Percentiles rank a stretch among this genome's conserved stretches.
These are phyloP conservation scores for Conringia planisiliqua DNA, from an alignment of 345 rosid species.

Conservation along the genomic window DNA sequence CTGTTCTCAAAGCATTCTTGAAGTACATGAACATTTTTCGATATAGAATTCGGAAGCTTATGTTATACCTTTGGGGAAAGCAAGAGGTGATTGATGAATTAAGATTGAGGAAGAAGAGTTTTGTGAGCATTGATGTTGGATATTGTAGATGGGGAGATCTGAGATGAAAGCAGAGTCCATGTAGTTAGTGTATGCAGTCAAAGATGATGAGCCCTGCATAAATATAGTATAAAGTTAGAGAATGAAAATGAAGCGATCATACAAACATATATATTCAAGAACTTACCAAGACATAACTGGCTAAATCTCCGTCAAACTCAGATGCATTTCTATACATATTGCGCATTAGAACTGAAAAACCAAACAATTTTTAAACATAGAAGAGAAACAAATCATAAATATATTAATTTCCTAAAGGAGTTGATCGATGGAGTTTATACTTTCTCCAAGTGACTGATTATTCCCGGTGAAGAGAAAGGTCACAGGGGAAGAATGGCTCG, in stretches of 20 bases:
- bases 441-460: slow-evolving; percentile 62
- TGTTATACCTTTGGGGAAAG: slow-evolving; percentile 42
- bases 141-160: slow-evolving; percentile 48
- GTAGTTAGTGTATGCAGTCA: slow-evolving; percentile 35
- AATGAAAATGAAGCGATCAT: not conserved
- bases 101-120: slow-evolving; percentile 42
- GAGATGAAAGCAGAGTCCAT: slow-evolving; percentile 62
- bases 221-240: slow-evolving; percentile 5
- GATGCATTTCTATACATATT: slow-evolving; percentile 51
- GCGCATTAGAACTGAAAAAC: slow-evolving; percentile 46
- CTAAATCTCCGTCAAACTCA: slow-evolving; percentile 37
- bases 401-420: not conserved
- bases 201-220: slow-evolving; percentile 66
- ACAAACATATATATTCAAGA: not conserved
- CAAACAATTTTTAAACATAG: not conserved
- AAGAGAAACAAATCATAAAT: not conserved
- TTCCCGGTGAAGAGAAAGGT: slow-evolving; percentile 66
- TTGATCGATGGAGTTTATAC: slow-evolving; percentile 34
- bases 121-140: slow-evolving; percentile 50
- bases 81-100: slow-evolving; percentile 18
- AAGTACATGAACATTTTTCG: not conserved
- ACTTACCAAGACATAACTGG: slow-evolving; percentile 51
- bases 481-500: slow-evolving; percentile 53
- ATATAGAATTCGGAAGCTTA: not conserved
- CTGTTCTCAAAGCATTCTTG: not conserved